Percentiles rank a stretch among this genome's conserved stretches.
phyloP scores from a whole-genome alignment of 176 grass and related monocot genomes.

The Canna indica region DNA sequence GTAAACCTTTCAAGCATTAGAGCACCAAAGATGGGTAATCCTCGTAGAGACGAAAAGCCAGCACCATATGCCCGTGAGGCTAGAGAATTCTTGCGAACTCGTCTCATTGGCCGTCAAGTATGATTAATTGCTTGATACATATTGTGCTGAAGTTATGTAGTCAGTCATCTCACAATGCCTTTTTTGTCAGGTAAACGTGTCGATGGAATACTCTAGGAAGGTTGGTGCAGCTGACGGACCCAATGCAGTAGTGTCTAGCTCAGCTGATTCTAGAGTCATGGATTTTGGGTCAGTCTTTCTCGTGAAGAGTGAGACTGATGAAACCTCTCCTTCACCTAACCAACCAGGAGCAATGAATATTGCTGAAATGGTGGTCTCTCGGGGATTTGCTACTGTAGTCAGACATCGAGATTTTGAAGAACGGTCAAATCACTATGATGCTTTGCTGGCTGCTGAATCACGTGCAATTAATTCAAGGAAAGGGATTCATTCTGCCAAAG shows the following conservation, averaged over 20 bases:
- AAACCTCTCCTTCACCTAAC: constrained; percentile 37
- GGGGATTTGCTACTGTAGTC: constrained; percentile 63
- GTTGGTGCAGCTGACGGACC: constrained; percentile 48
- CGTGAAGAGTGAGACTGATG: constrained; percentile 53
- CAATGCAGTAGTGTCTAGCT: constrained; percentile 24
- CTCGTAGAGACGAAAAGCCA: constrained; percentile 56
- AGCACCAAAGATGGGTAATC: constrained; percentile 78
- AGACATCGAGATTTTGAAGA: constrained; percentile 95
- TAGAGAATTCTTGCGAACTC: constrained; percentile 76
- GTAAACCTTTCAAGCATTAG: constrained; percentile 92
- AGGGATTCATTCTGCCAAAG: constrained; percentile 68
- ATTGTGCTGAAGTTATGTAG: constrained; percentile 5
- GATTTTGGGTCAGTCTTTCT: constrained; percentile 93
- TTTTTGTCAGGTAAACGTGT: constrained; percentile 57
- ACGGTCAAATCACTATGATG: constrained; percentile 86
- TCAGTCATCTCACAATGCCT: neutral
- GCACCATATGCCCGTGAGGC: constrained; percentile 72
- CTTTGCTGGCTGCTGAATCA: constrained; percentile 74
- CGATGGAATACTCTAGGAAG: constrained; percentile 96
- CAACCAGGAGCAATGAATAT: constrained; percentile 52
- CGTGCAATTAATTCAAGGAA: constrained; percentile 87
- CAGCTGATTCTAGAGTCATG: constrained; percentile 57
- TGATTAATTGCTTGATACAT: neutral
- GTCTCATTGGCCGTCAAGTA: constrained; percentile 93
- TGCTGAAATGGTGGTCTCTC: constrained; percentile 70